Percentiles rank a stretch among this genome's conserved stretches.
These are phyloP conservation scores for Hortiboletus flavorubellus DNA, from an alignment of 768 basidiomycete species.

Conservation along the genomic window DNA sequence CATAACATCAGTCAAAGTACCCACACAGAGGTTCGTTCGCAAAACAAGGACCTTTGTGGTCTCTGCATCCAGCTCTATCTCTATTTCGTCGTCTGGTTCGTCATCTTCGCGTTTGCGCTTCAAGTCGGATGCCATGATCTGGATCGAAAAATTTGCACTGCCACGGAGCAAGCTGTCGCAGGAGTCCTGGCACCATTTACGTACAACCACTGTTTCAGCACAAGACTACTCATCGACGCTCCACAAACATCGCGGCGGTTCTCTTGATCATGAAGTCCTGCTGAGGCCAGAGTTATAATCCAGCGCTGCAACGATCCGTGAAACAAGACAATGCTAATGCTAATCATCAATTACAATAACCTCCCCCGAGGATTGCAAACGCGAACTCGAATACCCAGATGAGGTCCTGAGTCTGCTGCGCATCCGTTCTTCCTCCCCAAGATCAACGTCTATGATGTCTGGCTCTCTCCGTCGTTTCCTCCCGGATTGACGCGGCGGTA, in stretches of 20 bases:
- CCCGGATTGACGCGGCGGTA: constrained; percentile 11
- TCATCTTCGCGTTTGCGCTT: constrained; percentile 27
- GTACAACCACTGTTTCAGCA: not conserved
- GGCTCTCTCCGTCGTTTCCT: constrained; percentile 37
- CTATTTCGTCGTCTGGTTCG: not conserved
- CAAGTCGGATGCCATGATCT: constrained; percentile 19
- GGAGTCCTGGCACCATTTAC: not conserved
- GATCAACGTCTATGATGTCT: constrained; percentile 29
- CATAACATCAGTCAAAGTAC: not conserved
- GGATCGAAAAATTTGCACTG: not conserved
- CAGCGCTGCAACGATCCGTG: no score
- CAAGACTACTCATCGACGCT: no score
- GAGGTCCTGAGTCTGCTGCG: constrained; percentile 18
- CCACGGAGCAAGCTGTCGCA: not conserved
- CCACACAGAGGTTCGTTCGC: not conserved
- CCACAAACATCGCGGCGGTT: no score
- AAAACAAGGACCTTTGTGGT: constrained; percentile 14
- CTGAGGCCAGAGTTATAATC: no score
- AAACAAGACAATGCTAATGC: not conserved
- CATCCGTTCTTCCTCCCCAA: constrained; percentile 27
- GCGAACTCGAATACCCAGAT: constrained; percentile 10
- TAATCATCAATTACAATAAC: constrained; percentile 47
- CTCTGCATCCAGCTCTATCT: not conserved
- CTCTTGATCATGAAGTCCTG: no score
- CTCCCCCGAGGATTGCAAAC: constrained; percentile 27